These are phyloP conservation scores for Agaricus blazei DNA, from an alignment of 768 basidiomycete genomes.

Conservation along the genomic window DNA sequence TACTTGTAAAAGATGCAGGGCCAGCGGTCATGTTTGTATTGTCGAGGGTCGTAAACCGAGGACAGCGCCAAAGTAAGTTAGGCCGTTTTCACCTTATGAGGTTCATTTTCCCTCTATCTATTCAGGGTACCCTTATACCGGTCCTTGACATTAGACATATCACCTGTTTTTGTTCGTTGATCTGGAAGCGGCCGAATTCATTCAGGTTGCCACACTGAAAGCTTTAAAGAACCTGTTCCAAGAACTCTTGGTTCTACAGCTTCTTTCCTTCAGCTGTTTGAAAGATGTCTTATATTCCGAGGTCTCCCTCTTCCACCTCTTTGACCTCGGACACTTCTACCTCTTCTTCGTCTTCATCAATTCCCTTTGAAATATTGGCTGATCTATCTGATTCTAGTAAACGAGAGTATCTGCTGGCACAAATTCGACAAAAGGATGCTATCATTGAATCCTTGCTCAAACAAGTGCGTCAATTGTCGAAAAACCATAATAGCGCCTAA, in stretches of 20 bases:
- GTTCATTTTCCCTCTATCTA: conserved; percentile 3
- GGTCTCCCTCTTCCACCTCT: conserved; percentile 6
- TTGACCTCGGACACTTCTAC: conserved; percentile 4
- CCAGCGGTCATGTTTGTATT: conserved; percentile 71
- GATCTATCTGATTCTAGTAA: conserved; percentile 55
- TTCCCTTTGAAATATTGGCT: conserved; percentile 23
- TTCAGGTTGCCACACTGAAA: background rate
- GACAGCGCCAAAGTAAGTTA: conserved; percentile 76
- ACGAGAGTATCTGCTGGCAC: conserved; percentile 80
- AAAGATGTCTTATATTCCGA: conserved; percentile 6
- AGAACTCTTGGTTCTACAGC: background rate
- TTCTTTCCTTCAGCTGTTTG: background rate
- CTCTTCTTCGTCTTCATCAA: conserved; percentile 6
- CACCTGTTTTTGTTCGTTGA: conserved; percentile 9
- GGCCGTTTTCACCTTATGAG: conserved; percentile 5
- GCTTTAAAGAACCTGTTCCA: background rate
- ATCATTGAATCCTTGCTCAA: conserved; percentile 84
- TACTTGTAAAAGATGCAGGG: conserved; percentile 74
- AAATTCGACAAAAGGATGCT: conserved; percentile 82
- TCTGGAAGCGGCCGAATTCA: background rate
- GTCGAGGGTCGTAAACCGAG: conserved; percentile 80
- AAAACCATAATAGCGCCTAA: background rate
- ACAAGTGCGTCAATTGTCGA: conserved; percentile 42
- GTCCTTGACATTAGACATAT: background rate
- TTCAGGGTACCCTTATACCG: conserved; percentile 7